Base-by-base conservation (phyloP, 202 grass and related monocot genomes). In the Musa balbisiana region DNA sequence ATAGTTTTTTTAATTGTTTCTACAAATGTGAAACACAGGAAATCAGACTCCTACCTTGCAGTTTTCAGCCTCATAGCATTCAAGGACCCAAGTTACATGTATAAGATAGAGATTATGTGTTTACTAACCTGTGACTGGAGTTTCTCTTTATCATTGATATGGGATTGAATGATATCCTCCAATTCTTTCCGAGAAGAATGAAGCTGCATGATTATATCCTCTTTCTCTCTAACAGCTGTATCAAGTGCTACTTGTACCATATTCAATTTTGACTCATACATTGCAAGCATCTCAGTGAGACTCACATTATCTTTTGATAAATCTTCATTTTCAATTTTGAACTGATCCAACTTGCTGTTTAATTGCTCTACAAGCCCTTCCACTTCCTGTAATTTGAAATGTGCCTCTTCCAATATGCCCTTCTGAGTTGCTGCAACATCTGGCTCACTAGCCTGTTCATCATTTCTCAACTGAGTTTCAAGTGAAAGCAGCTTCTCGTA, bases 401-500 rank as follows among this genome's bases (percentile, higher is more conserved):
- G 19, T 54, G 20, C 10, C 12, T 55, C 71, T 55, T 73, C 21
- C 71, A 55, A 25, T 55, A 55, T 73, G 11, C 9, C 52, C 10
- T 19, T 55, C 14, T 73, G 71, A 73, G 51, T 23, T 24, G 17
- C 52, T 25, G n/a, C n/a, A 55, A 26, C 12, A 55, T 9, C 51
- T 9, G 49, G 55, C 3, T 73, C 71, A 73, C 2, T 23, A 90
- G 59, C 59, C 89, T 92, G 76, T 77, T 86, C 82, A 83, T 83
- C 90, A 82, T 76, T 87, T 71, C 88, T 87, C 51, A 89, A 77
- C 84, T 97, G 87, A 76, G 80, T 85, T 85, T 93, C 88, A 12
- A 97, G 84, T 68, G 84, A 79, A 82, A 93, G 80, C 33, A 93
- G 53, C 83, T 89, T 97, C 81, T 92, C 82, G 88, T 73, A 81